A percentile compares a stretch with the other conserved stretches of the same genome.
Evolutionary conservation across 257 asterid species (phyloP).

Genomic region (Phtheirospermum japonicum): DNA sequence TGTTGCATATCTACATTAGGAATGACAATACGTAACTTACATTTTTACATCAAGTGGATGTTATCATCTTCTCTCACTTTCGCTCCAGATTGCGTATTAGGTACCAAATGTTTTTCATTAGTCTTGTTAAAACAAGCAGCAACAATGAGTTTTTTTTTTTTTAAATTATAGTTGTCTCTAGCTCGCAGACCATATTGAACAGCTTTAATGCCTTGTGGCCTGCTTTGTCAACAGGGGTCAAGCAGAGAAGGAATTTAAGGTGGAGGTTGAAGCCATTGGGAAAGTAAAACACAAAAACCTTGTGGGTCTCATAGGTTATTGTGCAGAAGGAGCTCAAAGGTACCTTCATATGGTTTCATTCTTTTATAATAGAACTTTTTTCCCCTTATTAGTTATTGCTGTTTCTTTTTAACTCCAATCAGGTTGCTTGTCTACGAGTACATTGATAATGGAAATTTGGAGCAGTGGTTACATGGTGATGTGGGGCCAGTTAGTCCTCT

Average conservation of each 20-base stretch:
- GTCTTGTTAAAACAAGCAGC: conserved; percentile 16
- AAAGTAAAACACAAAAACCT: conserved; percentile 97
- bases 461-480: conserved; percentile 98
- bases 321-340: conserved; percentile 94
- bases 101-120: neutral
- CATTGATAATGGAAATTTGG: conserved; percentile 91
- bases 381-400: neutral
- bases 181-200: conserved; percentile 2
- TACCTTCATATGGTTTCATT: conserved; percentile 29
- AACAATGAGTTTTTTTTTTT: conserved; percentile 1
- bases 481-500: conserved; percentile 87
- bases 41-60: conserved; percentile 1
- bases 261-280: conserved; percentile 99
- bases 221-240: conserved; percentile 66
- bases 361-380: neutral
- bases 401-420: conserved; percentile 24
- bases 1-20: neutral
- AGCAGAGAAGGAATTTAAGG: conserved; percentile 93
- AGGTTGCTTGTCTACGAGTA: conserved; percentile 95
- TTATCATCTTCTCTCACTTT: neutral
- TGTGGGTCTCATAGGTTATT: conserved; percentile 83
- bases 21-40: neutral
- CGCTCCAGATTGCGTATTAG: neutral
- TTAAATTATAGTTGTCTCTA: neutral
- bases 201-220: conserved; percentile 19